phyloP scores from a whole-genome alignment of 176 grass and related monocot species.

The Areca catechu region DNA sequence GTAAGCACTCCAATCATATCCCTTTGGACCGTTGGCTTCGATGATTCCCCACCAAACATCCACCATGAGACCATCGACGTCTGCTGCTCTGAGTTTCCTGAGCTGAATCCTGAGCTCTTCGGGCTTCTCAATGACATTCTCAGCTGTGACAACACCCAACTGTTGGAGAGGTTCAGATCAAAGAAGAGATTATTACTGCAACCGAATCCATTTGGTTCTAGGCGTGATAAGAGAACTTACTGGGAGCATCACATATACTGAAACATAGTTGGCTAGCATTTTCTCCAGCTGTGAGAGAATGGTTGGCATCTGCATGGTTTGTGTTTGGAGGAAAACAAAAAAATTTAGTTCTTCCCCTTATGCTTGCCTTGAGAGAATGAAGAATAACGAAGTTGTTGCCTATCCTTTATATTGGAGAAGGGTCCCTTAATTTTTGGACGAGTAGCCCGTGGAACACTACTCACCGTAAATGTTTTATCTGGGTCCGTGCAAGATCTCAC shows the following conservation, averaged over 20 bases:
- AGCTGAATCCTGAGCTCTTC: constrained; percentile 35
- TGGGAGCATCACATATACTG: constrained; percentile 79
- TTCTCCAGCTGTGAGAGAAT: constrained; percentile 25
- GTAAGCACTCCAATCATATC: constrained; percentile 66
- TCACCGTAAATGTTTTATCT: no score
- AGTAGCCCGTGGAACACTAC: no score
- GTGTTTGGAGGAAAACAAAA: no score
- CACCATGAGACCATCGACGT: constrained; percentile 68
- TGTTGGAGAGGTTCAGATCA: constrained; percentile 14
- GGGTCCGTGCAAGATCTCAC: no score
- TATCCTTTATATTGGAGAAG: no score
- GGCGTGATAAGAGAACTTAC: constrained; percentile 16
- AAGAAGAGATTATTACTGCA: constrained; percentile 1
- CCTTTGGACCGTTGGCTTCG: constrained; percentile 33
- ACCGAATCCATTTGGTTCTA: neutral
- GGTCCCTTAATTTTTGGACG: no score
- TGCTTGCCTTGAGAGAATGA: no score
- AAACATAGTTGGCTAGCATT: constrained; percentile 59
- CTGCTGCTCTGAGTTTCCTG: constrained; percentile 30
- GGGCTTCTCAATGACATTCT: constrained; percentile 41
- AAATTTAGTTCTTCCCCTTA: no score
- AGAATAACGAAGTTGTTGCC: no score
- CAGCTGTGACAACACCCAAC: constrained; percentile 39
- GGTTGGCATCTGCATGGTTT: constrained; percentile 24
- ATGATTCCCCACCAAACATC: constrained; percentile 96